A percentile compares a stretch with the other conserved stretches of the same genome.
Evolutionary conservation across 2,329 filamentous ascomycete species (phyloP).

Genomic region (Canariomyces notabilis): DNA sequence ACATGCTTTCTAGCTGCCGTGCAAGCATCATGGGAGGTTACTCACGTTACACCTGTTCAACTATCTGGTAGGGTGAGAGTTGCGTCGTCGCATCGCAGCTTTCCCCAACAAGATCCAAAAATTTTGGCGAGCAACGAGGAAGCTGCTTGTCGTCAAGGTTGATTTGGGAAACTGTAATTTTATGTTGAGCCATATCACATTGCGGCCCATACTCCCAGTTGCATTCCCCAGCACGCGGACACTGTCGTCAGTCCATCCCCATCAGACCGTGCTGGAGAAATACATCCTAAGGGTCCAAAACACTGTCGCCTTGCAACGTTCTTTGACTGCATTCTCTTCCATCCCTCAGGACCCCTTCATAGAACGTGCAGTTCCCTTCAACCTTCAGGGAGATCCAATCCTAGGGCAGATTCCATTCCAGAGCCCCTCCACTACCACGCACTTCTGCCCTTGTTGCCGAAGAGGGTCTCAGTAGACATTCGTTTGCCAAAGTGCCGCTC

Average conservation of each 20-base stretch:
- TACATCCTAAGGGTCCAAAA: neutral
- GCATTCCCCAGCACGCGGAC: neutral
- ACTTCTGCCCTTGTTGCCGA: neutral
- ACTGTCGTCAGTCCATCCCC: too few species aligned
- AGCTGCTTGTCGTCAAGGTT: slow-evolving; percentile 11
- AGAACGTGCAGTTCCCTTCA: neutral
- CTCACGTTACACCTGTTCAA: too few species aligned
- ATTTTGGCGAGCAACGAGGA: slow-evolving; percentile 28
- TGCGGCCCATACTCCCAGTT: slow-evolving; percentile 6
- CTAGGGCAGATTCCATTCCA: slow-evolving; percentile 1
- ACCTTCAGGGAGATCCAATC: neutral
- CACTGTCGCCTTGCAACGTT: neutral
- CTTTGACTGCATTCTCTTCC: slow-evolving; percentile 1
- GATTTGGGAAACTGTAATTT: slow-evolving; percentile 15
- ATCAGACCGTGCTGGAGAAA: neutral
- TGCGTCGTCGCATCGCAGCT: slow-evolving; percentile 14
- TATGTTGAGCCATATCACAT: slow-evolving; percentile 20
- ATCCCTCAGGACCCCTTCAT: neutral
- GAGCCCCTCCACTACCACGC: neutral
- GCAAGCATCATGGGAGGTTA: slow-evolving; percentile 12
- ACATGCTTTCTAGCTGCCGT: slow-evolving; percentile 15
- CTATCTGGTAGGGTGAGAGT: slow-evolving; percentile 11
- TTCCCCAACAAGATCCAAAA: slow-evolving; percentile 33
- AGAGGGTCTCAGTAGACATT: neutral
- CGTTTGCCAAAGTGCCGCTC: neutral